phyloP scores from a whole-genome alignment of 148 eudicot species.

The Silene uniflora region DNA sequence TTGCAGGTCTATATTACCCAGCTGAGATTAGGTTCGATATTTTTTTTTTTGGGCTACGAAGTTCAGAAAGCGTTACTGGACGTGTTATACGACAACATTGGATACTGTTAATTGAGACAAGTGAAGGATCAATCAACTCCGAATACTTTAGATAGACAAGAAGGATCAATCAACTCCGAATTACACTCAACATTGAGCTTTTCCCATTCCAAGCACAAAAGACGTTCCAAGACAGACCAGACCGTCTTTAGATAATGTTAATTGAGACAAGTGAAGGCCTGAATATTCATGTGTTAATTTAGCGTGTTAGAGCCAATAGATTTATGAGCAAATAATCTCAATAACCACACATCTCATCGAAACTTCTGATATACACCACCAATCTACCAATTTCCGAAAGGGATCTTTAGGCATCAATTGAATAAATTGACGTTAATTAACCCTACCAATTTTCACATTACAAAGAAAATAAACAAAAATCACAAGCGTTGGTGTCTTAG shows the following conservation, averaged over 20 bases:
- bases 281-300: too few relatives aligned
- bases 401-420: constrained; percentile 19
- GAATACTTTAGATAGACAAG: too few relatives aligned
- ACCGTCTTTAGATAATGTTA: too few relatives aligned
- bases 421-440: constrained; percentile 16
- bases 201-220: too few relatives aligned
- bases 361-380: constrained; percentile 20
- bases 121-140: too few relatives aligned
- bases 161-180: too few relatives aligned
- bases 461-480: constrained; percentile 17
- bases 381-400: constrained; percentile 4
- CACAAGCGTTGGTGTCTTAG: constrained; percentile 4
- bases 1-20: neutral
- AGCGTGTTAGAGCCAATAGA: neutral
- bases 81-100: too few relatives aligned
- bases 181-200: too few relatives aligned
- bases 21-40: neutral
- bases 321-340: constrained; percentile 23
- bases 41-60: neutral
- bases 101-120: too few relatives aligned
- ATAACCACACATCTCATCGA: constrained; percentile 27
- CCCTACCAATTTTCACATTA: constrained; percentile 13
- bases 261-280: too few relatives aligned
- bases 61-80: neutral
- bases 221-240: too few relatives aligned